These are phyloP conservation scores for Cystofilobasidium bisporidii DNA, from an alignment of 768 basidiomycete genomes.

Conservation along the genomic window DNA sequence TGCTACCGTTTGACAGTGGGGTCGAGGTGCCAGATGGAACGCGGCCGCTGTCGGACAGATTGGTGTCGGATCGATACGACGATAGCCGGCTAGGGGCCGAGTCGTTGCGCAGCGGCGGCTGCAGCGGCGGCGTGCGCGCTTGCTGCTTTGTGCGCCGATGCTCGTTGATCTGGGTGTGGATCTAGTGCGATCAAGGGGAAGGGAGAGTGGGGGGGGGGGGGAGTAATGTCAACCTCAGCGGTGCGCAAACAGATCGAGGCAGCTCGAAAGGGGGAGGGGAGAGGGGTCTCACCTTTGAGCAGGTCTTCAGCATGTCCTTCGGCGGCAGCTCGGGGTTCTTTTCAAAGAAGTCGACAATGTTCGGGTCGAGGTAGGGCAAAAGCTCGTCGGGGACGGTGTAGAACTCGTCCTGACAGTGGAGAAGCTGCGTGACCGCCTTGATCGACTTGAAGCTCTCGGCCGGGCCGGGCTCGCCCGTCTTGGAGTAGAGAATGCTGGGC, in stretches of 20 bases:
- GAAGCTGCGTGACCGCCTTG: constrained; percentile 67
- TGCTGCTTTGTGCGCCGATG: constrained; percentile 15
- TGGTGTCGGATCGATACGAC: constrained; percentile 14
- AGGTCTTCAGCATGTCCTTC: constrained; percentile 93
- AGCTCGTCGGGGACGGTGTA: constrained; percentile 92
- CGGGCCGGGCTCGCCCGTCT: constrained; percentile 70
- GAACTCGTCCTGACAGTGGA: constrained; percentile 91
- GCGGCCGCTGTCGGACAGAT: neutral
- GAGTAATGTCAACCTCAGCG: no score
- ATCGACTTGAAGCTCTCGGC: constrained; percentile 91
- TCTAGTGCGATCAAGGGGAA: neutral
- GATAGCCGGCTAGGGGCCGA: neutral
- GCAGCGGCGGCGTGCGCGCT: neutral
- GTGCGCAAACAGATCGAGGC: no score
- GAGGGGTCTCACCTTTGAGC: constrained; percentile 49
- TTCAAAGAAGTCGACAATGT: constrained; percentile 65
- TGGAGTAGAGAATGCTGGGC: constrained; percentile 88
- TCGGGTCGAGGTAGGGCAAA: constrained; percentile 71
- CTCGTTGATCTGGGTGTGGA: constrained; percentile 25
- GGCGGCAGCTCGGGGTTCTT: constrained; percentile 79
- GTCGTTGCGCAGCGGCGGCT: neutral
- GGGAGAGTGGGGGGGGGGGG: no score
- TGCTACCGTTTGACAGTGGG: neutral
- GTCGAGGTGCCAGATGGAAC: neutral
- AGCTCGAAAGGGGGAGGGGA: neutral